Conservation (phyloP, 2,329 filamentous ascomycete genomes). For the Verticillium tricorpus region DNA sequence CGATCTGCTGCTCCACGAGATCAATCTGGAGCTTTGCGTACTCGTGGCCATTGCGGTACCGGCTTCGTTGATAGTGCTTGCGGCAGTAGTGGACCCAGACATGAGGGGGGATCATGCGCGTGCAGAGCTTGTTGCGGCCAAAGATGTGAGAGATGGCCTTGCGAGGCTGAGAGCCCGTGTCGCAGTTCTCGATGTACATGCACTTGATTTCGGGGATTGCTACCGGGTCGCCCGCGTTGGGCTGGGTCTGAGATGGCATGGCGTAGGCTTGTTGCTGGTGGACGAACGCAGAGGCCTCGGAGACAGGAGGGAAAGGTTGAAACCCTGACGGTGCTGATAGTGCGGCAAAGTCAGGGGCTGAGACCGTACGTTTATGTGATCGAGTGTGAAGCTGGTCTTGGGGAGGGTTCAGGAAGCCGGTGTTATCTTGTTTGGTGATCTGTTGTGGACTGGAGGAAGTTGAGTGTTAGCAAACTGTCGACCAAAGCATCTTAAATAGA, state of each 20-base stretch:
- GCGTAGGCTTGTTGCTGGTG: conserved; percentile 14
- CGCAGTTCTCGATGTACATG: conserved; percentile 53
- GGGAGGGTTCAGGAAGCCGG: conserved; percentile 10
- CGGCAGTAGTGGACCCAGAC: conserved; percentile 76
- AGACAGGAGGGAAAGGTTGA: conserved; percentile 13
- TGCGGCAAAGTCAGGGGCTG: conserved; percentile 40
- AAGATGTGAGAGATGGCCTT: conserved; percentile 81
- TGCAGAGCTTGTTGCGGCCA: conserved; percentile 76
- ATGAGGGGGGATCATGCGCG: conserved; percentile 61
- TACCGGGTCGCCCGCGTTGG: conserved; percentile 3
- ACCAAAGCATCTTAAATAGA: neutral
- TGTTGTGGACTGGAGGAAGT: conserved; percentile 9
- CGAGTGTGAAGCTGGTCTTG: conserved; percentile 16
- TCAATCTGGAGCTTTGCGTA: conserved; percentile 60
- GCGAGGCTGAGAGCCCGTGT: conserved; percentile 56
- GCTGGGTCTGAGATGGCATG: conserved; percentile 5
- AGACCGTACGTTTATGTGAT: conserved; percentile 44
- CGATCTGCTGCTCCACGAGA: conserved; percentile 58
- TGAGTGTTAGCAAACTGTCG: neutral
- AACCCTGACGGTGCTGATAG: conserved; percentile 12
- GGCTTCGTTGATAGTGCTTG: conserved; percentile 75
- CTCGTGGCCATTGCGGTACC: conserved; percentile 61
- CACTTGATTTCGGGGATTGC: conserved; percentile 28
- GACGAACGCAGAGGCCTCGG: conserved; percentile 7
- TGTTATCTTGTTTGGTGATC: conserved; percentile 7